Conservation (phyloP, 2,329 filamentous ascomycete species). For the Aureobasidium sp. region DNA sequence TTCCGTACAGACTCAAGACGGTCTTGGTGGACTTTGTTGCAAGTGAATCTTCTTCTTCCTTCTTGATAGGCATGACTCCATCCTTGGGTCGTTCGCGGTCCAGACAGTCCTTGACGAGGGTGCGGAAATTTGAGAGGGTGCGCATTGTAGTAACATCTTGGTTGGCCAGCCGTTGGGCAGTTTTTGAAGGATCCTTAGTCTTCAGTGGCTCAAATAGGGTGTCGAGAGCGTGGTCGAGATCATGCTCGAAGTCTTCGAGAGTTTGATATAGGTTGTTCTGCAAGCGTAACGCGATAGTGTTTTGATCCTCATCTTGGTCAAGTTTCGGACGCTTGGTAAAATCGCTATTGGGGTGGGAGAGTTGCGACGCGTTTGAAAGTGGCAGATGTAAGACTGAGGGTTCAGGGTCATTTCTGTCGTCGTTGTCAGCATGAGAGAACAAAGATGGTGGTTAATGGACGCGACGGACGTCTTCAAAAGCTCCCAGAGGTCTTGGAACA, state of each 20-base stretch:
- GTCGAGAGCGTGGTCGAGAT: slow-evolving; percentile 35
- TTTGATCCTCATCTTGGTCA: slow-evolving; percentile 27
- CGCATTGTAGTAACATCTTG: slow-evolving; percentile 33
- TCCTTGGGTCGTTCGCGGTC: slow-evolving; percentile 22
- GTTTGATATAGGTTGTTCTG: slow-evolving; percentile 32
- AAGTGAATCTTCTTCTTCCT: not conserved
- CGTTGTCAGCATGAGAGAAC: slow-evolving; percentile 15
- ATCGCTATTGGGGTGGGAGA: slow-evolving; percentile 30
- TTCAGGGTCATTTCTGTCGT: slow-evolving; percentile 32
- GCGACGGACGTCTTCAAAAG: slow-evolving; percentile 35
- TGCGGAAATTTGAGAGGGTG: slow-evolving; percentile 24
- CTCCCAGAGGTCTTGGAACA: slow-evolving; percentile 35
- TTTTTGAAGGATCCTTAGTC: slow-evolving; percentile 19
- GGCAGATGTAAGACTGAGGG: slow-evolving; percentile 40
- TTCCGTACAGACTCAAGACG: slow-evolving; percentile 71
- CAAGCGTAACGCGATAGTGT: slow-evolving; percentile 34
- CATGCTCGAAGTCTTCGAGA: slow-evolving; percentile 23
- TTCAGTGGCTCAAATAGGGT: slow-evolving; percentile 33
- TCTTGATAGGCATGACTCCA: slow-evolving; percentile 2
- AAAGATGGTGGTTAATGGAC: not conserved
- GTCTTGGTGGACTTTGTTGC: slow-evolving; percentile 40
- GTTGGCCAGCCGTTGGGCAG: slow-evolving; percentile 22
- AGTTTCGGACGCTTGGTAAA: slow-evolving; percentile 40
- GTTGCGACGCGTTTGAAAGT: slow-evolving; percentile 23
- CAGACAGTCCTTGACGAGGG: slow-evolving; percentile 24